Conservation (phyloP, 73 alveolate genomes). For the Urostyla sp. region DNA sequence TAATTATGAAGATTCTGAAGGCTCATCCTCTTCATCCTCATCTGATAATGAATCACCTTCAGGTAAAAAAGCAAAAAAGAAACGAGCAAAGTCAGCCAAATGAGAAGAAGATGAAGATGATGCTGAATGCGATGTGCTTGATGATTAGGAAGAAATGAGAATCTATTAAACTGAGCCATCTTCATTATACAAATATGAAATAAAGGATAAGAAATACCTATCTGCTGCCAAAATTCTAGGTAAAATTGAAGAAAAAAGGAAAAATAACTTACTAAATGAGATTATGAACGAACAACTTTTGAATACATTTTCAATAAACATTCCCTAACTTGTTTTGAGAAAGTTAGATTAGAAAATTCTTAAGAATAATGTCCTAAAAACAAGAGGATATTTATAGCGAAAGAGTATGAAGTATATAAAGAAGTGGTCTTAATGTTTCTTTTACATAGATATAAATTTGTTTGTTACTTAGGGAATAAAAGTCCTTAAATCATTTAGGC, state of each 20-base stretch:
- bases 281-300: not conserved
- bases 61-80: not conserved
- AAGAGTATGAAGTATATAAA: slow-evolving; percentile 20
- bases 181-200: not conserved
- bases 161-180: not conserved
- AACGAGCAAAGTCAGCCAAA: not conserved
- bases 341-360: slow-evolving; percentile 16
- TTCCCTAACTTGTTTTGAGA: slow-evolving; percentile 35
- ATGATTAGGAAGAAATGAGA: not conserved
- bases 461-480: not conserved
- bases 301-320: slow-evolving; percentile 18
- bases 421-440: slow-evolving; percentile 38
- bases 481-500: slow-evolving; percentile 22
- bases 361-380: slow-evolving; percentile 29
- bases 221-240: slow-evolving; percentile 25
- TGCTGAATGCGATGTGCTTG: not conserved
- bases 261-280: not conserved
- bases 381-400: slow-evolving; percentile 23
- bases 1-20: slow-evolving; percentile 20
- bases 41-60: not conserved
- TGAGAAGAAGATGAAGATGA: not conserved
- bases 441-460: slow-evolving; percentile 7
- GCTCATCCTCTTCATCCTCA: slow-evolving; percentile 23
- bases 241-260: not conserved
- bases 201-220: not conserved